Conservation (phyloP, 148 eudicot genomes). For the Polygonum aviculare region DNA sequence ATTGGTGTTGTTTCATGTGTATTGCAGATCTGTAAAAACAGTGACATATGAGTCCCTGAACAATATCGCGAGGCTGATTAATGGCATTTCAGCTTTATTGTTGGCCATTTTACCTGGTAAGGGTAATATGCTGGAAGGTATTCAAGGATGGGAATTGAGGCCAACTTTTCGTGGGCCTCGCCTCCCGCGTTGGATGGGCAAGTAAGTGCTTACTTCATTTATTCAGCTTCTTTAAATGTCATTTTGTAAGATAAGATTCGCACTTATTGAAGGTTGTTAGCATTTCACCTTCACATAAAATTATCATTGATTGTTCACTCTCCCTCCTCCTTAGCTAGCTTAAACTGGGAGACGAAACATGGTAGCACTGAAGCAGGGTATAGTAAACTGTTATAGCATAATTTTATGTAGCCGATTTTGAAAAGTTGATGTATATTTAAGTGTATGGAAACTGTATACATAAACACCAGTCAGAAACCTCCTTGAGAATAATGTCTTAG, state of each 20-base stretch:
- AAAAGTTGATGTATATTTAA: neutral
- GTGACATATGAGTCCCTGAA: constrained; percentile 75
- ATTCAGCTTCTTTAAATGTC: neutral
- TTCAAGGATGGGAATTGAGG: constrained; percentile 96
- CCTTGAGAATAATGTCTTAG: neutral
- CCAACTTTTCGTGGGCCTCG: constrained; percentile 95
- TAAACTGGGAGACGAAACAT: neutral
- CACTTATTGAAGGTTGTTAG: neutral
- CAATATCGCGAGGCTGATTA: constrained; percentile 73
- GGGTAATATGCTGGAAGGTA: constrained; percentile 82
- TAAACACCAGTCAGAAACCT: neutral
- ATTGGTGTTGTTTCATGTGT: neutral
- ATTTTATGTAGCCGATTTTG: neutral
- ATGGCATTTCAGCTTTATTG: constrained; percentile 81
- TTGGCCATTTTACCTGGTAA: constrained; percentile 88
- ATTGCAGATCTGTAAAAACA: constrained; percentile 85
- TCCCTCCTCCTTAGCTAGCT: neutral
- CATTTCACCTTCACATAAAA: neutral
- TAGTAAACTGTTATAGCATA: neutral
- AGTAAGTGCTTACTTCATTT: constrained; percentile 39
- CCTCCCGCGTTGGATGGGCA: constrained; percentile 97
- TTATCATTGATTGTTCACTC: neutral
- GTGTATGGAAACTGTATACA: neutral
- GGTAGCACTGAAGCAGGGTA: neutral
- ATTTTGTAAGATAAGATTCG: neutral